A percentile compares a stretch with the other conserved stretches of the same genome.
phyloP scores from a whole-genome alignment of 2,329 filamentous ascomycete species.

The Ramularia endophylla region DNA sequence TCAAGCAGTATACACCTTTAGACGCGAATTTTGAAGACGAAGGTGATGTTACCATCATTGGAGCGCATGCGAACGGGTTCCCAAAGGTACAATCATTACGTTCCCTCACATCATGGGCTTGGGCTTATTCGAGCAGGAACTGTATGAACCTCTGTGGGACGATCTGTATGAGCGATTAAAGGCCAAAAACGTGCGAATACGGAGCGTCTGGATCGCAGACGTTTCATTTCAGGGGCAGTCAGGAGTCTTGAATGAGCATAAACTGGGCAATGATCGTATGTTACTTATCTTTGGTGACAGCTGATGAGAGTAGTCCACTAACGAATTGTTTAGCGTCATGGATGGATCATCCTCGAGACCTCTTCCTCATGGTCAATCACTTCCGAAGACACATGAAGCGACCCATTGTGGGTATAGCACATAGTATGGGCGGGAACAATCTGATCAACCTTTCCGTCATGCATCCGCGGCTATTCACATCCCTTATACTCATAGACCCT shows the following conservation, averaged over 20 bases:
- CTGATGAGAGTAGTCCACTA: not conserved
- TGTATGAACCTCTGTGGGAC: conserved; percentile 90
- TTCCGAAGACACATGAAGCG: conserved; percentile 75
- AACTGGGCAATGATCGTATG: conserved; percentile 78
- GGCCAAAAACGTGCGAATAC: conserved; percentile 56
- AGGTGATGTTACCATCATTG: conserved; percentile 80
- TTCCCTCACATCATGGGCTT: not conserved
- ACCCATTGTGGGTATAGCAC: conserved; percentile 77
- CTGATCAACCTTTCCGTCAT: conserved; percentile 66
- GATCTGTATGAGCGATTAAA: conserved; percentile 61
- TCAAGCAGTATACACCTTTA: conserved; percentile 84
- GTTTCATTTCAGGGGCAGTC: conserved; percentile 79
- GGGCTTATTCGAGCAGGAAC: conserved; percentile 53
- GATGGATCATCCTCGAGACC: conserved; percentile 79
- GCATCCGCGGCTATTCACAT: conserved; percentile 73
- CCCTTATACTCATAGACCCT: conserved; percentile 76
- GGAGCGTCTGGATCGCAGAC: conserved; percentile 85
- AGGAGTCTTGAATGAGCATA: conserved; percentile 66
- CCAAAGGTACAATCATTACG: conserved; percentile 58
- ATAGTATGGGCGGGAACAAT: conserved; percentile 79
- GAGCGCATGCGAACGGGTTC: conserved; percentile 85
- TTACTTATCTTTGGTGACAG: conserved; percentile 6
- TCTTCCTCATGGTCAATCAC: conserved; percentile 76
- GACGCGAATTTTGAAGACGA: conserved; percentile 61
- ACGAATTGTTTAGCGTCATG: conserved; percentile 59